Percentiles rank a stretch among this genome's conserved stretches.
These are phyloP conservation scores for Exutisphaerella laricina DNA, from an alignment of 2,329 filamentous ascomycete species.

Conservation along the genomic window DNA sequence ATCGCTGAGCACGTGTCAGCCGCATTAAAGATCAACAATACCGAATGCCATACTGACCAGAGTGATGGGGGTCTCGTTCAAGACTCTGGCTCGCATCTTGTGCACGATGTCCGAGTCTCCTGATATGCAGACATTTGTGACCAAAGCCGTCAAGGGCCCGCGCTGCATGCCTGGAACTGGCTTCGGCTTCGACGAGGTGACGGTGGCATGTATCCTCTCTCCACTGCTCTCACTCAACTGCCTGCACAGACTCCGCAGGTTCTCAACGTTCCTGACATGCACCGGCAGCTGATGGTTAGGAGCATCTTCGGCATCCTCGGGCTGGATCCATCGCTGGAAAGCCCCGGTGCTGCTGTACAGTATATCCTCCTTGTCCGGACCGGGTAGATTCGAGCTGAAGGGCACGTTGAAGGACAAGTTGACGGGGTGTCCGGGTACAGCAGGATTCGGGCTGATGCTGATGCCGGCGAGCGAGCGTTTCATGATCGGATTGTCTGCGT, in stretches of 20 bases:
- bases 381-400: slow-evolving; percentile 85
- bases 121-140: slow-evolving; percentile 84
- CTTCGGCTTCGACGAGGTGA: slow-evolving; percentile 75
- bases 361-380: slow-evolving; percentile 90
- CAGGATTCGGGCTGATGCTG: slow-evolving; percentile 49
- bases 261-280: slow-evolving; percentile 78
- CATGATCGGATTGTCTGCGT: slow-evolving; percentile 15
- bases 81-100: slow-evolving; percentile 79
- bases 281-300: slow-evolving; percentile 87
- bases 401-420: slow-evolving; percentile 97
- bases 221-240: slow-evolving; percentile 65
- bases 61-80: slow-evolving; percentile 88
- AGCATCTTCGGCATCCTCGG: slow-evolving; percentile 77
- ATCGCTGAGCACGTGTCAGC: slow-evolving; percentile 58
- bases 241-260: slow-evolving; percentile 71
- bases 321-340: slow-evolving; percentile 87
- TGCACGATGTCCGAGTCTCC: slow-evolving; percentile 82
- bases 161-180: slow-evolving; percentile 48
- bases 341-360: slow-evolving; percentile 86
- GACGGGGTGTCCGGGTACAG: slow-evolving; percentile 69
- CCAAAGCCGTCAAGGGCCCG: slow-evolving; percentile 45
- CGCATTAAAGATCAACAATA: background rate
- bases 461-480: slow-evolving; percentile 50
- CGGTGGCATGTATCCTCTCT: slow-evolving; percentile 69
- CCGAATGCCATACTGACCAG: slow-evolving; percentile 60